Conservation (phyloP, 176 grass and related monocot genomes). For the Alloteropsis semialata region DNA sequence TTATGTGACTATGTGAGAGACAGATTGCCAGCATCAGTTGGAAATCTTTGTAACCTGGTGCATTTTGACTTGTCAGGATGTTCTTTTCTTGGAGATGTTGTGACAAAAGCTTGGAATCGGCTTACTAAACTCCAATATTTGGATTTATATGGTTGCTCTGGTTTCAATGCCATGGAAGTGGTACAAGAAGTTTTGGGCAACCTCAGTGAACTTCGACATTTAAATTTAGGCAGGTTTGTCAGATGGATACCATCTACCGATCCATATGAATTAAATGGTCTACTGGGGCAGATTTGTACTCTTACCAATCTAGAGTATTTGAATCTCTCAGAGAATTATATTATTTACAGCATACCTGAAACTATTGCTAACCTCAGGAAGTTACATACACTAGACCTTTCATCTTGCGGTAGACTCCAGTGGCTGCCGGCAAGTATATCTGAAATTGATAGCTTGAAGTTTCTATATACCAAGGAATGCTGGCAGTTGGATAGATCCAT, state of each 20-base stretch:
- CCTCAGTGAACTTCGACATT: background rate
- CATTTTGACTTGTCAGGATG: background rate
- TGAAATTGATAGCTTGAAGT: background rate
- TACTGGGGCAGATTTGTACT: background rate
- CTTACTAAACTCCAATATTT: background rate
- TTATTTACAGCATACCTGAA: no score
- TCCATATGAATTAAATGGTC: background rate
- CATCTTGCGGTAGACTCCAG: background rate
- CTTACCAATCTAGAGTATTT: no score
- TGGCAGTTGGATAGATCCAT: background rate
- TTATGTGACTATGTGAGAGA: no score
- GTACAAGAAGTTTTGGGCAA: background rate
- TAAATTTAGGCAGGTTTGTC: background rate
- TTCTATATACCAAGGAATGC: background rate
- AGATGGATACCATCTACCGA: accelerated
- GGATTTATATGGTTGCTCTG: background rate
- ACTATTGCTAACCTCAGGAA: no score
- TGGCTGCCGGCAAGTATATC: background rate
- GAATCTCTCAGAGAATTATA: no score
- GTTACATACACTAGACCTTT: background rate
- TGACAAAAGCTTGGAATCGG: background rate
- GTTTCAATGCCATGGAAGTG: background rate
- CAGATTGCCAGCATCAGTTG: background rate
- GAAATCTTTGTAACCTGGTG: background rate
- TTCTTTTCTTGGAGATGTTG: background rate